Evolutionary conservation across 176 grass and related monocot genomes (phyloP).

Genomic region (Olyra latifolia): DNA sequence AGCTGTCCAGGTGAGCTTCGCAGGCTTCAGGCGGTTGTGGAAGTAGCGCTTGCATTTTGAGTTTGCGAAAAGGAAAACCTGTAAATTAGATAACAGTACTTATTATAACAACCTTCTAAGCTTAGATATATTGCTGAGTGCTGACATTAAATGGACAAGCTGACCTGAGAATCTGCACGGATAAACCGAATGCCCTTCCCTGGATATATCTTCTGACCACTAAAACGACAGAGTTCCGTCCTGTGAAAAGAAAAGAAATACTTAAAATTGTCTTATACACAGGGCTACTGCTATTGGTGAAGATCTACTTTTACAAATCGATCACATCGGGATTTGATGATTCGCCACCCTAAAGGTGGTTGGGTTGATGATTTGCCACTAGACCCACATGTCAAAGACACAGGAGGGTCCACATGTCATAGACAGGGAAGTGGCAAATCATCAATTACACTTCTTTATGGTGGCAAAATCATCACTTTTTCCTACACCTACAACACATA

Average conservation of each 20-base stretch:
- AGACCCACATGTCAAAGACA: not conserved
- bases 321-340: no score
- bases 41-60: slow-evolving; percentile 87
- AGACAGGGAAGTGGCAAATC: no score
- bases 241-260: not conserved
- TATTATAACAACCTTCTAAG: not conserved
- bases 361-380: no score
- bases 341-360: no score
- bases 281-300: not conserved
- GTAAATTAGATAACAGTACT: not conserved
- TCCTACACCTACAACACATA: no score
- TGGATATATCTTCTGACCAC: slow-evolving; percentile 78
- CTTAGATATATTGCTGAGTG: not conserved
- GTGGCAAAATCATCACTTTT: no score
- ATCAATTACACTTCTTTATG: no score
- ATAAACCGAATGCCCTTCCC: slow-evolving; percentile 83
- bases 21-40: slow-evolving; percentile 86
- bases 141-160: not conserved
- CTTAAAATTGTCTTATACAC: not conserved
- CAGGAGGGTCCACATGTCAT: no score
- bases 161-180: slow-evolving; percentile 72
- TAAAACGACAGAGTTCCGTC: slow-evolving; percentile 84
- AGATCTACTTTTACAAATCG: not conserved
- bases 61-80: slow-evolving; percentile 84
- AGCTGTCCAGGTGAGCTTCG: slow-evolving; percentile 79